Conservation (phyloP, 1,139 yeast genomes). For the Suhomyces bolitotheri region DNA sequence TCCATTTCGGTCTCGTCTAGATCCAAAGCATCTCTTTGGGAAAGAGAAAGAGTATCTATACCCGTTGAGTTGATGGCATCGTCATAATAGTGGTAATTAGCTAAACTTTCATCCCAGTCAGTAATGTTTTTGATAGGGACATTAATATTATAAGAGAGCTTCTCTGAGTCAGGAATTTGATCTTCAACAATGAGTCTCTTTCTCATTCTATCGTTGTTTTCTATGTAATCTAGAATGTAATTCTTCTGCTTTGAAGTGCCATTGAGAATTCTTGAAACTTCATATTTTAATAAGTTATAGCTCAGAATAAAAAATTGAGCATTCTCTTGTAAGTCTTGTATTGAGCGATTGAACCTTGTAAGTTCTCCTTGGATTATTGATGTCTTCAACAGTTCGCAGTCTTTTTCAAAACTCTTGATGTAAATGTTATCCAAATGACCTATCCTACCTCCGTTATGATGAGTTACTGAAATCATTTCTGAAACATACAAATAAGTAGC, state of each 20-base stretch:
- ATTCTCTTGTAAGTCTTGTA: slow-evolving; percentile 67
- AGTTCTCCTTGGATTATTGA: slow-evolving; percentile 52
- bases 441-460: slow-evolving; percentile 42
- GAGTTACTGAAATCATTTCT: slow-evolving; percentile 37
- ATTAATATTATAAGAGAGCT: slow-evolving; percentile 39
- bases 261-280: slow-evolving; percentile 39
- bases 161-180: slow-evolving; percentile 46
- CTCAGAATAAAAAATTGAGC: slow-evolving; percentile 48
- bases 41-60: slow-evolving; percentile 29
- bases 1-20: slow-evolving; percentile 17
- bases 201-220: slow-evolving; percentile 66
- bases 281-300: slow-evolving; percentile 49
- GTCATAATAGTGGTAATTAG: slow-evolving; percentile 6
- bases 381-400: slow-evolving; percentile 46
- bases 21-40: slow-evolving; percentile 18
- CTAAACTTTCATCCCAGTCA: slow-evolving; percentile 3
- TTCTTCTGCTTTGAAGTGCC: slow-evolving; percentile 20
- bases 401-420: slow-evolving; percentile 43
- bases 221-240: slow-evolving; percentile 63
- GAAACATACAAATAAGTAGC: slow-evolving; percentile 27
- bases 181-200: slow-evolving; percentile 56
- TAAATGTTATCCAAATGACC: slow-evolving; percentile 39
- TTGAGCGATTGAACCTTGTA: slow-evolving; percentile 47
- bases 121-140: slow-evolving; percentile 38
- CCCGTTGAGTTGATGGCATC: slow-evolving; percentile 17